Evolutionary conservation across 345 rosid species (phyloP).

Genomic region (Linum trigynum): DNA sequence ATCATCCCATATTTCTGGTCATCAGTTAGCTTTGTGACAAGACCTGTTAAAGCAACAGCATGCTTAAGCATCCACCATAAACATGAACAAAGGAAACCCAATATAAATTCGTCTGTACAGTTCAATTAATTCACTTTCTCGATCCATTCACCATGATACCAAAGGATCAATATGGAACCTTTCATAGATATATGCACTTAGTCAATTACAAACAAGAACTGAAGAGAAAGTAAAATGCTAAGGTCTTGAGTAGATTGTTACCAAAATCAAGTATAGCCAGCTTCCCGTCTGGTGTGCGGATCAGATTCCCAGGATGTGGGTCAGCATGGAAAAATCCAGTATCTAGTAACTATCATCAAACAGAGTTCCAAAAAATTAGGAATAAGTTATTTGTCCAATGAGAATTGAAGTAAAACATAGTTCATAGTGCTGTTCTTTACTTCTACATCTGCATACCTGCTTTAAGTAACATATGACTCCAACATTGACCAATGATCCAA

Average conservation of each 20-base stretch:
- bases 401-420: background rate
- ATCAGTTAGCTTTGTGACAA: conserved; percentile 84
- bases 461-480: conserved; percentile 96
- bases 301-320: conserved; percentile 97
- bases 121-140: background rate
- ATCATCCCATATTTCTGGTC: conserved; percentile 99
- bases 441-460: conserved; percentile 43
- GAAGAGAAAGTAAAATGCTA: background rate
- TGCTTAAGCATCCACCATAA: conserved; percentile 10
- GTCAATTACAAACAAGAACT: background rate
- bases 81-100: background rate
- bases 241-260: conserved; percentile 26
- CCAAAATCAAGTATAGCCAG: conserved; percentile 96
- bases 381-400: background rate
- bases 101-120: conserved; percentile 1
- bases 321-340: conserved; percentile 98
- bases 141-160: background rate
- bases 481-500: conserved; percentile 87
- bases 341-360: conserved; percentile 68
- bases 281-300: conserved; percentile 96
- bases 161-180: too few species aligned
- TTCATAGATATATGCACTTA: background rate
- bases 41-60: conserved; percentile 41
- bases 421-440: background rate
- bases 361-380: background rate